Conservation (phyloP, 2,329 filamentous ascomycete genomes). For the Microdochium nivale region DNA sequence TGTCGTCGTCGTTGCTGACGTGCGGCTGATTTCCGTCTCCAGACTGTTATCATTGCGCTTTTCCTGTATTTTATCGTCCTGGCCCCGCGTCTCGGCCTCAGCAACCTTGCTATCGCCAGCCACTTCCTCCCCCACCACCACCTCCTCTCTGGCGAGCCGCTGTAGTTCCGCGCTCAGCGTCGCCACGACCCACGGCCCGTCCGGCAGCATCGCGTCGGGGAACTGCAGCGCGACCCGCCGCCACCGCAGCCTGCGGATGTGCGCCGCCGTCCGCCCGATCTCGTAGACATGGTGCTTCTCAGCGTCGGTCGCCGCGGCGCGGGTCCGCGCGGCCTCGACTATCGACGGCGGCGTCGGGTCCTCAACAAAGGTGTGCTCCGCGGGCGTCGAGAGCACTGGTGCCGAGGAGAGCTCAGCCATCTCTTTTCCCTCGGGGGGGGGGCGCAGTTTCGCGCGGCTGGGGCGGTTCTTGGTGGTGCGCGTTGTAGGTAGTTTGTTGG, state of each 20-base stretch:
- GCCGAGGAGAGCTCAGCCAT: conserved; percentile 13
- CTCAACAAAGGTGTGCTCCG: conserved; percentile 46
- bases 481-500: no score
- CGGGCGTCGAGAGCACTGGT: conserved; percentile 56
- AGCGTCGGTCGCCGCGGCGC: conserved; percentile 42
- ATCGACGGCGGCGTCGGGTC: conserved; percentile 28
- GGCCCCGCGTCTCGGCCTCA: conserved; percentile 2
- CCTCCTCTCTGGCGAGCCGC: conserved; percentile 5
- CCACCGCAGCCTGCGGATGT: conserved; percentile 67
- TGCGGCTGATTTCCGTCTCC: background rate
- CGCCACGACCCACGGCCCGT: conserved; percentile 74
- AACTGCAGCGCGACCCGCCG: conserved; percentile 85
- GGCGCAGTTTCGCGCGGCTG: no score
- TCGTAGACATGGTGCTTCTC: conserved; percentile 76
- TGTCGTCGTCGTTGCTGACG: background rate
- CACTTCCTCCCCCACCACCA: conserved; percentile 4
- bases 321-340: conserved; percentile 18
- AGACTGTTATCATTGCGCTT: background rate
- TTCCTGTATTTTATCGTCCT: background rate
- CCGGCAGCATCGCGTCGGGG: conserved; percentile 82
- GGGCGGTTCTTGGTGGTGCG: no score
- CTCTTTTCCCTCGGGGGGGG: background rate
- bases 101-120: background rate
- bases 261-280: conserved; percentile 66
- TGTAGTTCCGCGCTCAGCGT: conserved; percentile 36